Evolutionary conservation across 139 green algal species (phyloP), one percentile per base, ranked within the genome.

Genomic region (Volvox africanus): DNA sequence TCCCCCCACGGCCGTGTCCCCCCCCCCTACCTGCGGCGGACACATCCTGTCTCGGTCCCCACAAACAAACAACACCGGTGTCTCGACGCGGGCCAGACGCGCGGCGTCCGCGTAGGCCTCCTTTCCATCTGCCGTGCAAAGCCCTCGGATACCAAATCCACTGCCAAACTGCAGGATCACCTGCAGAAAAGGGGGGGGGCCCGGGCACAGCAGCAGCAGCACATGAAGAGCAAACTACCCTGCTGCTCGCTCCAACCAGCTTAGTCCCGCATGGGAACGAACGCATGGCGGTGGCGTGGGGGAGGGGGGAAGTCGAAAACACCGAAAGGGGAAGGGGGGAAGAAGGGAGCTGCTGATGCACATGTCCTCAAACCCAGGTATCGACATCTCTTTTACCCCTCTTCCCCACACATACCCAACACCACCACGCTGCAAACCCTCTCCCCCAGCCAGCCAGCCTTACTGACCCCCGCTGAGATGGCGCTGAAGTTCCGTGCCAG

Each of bases 21-120:
- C 36, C 0, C 20, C 36, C 0, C 92, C 0, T 73, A 93, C 92
- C 90, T 94, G 68, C 20, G 94, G 88, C 13, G 94, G 94, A 87
- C 94, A 96, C 94, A 96, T 96, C n/a, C 91, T 89, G 91, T 96
- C 94, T 32, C 62, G 73, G 87, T 96, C 94, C 0, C 94, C 94
- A 22, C 85, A 87, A 12, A 96, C 62, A 76, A 94, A 93, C 36
- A 96, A 17, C 24, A 92, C 89, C 0, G 94, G 94, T 20, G 92
- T 91, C 0, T 36, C 26, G 35, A 95, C 93, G 0, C 32, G 30
- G 16, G 19, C 65, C 88, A 94, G 91, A 17, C 80, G 85, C 30
- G 28, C 77, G 3, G 93, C 83, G 67, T 94, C 91, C 2, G 86
- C 90, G 67, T 37, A 90, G 12, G 82, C 71, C 88, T 92, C 79